A percentile compares a stretch with the other conserved stretches of the same genome.
phyloP scores from a whole-genome alignment of 768 basidiomycete species.

The Calocera viscosa region DNA sequence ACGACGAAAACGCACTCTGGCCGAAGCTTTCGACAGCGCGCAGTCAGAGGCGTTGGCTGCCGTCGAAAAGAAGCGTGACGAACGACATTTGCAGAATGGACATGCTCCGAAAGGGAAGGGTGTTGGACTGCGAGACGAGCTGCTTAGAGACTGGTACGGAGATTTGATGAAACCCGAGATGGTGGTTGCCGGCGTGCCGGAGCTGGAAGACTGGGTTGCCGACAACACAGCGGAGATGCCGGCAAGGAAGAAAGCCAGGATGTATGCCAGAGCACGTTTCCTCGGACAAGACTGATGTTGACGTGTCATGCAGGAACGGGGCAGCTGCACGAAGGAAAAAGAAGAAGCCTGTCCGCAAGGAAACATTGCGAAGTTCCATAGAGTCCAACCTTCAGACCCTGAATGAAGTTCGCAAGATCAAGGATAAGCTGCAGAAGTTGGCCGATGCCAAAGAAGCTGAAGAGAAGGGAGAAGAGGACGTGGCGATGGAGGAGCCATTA shows the following conservation, averaged over 20 bases:
- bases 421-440: conserved; percentile 2
- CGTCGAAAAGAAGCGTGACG: not conserved
- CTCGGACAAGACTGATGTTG: not conserved
- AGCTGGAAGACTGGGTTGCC: conserved; percentile 2
- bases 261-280: not conserved
- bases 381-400: not conserved
- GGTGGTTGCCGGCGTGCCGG: not conserved
- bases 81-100: not conserved
- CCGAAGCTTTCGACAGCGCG: not conserved
- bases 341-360: not conserved
- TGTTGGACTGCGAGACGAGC: not conserved
- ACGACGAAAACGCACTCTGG: not conserved
- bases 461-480: not conserved
- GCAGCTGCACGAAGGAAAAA: not conserved
- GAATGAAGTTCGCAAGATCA: not conserved
- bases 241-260: not conserved
- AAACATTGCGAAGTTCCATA: not conserved
- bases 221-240: not conserved
- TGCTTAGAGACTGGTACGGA: conserved; percentile 2
- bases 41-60: not conserved
- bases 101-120: not conserved
- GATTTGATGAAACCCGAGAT: conserved; percentile 7
- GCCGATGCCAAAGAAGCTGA: not conserved
- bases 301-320: not conserved
- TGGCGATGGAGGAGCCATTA: not conserved